phyloP scores from a whole-genome alignment of 2,329 filamentous ascomycete genomes.

The Grosmannia huntii region DNA sequence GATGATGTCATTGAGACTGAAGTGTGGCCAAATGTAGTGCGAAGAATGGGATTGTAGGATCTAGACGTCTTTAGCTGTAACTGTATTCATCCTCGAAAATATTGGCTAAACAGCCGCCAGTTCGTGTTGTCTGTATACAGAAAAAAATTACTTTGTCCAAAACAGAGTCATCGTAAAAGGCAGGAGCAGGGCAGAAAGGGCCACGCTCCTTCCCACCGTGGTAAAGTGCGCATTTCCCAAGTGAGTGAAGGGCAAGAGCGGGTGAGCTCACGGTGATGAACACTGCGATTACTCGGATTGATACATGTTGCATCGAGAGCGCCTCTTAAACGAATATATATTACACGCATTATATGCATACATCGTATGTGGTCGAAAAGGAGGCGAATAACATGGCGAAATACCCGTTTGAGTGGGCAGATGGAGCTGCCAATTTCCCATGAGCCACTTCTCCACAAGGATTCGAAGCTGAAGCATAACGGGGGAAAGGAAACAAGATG shows the following conservation, averaged over 20 bases:
- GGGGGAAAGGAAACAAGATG: background rate
- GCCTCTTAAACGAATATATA: background rate
- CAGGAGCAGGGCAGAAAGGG: background rate
- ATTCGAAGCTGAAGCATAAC: background rate
- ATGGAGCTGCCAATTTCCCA: conserved; percentile 11
- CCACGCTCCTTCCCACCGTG: background rate
- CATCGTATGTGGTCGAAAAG: background rate
- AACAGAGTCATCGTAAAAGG: background rate
- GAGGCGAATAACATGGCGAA: background rate
- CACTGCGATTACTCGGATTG: background rate
- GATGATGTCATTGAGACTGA: background rate
- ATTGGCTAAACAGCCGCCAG: no score
- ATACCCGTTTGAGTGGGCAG: background rate
- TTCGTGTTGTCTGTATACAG: no score
- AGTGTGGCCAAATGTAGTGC: background rate
- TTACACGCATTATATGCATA: background rate
- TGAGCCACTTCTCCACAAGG: conserved; percentile 6
- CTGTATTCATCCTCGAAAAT: background rate
- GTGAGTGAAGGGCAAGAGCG: background rate
- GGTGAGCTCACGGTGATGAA: background rate
- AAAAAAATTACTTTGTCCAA: no score
- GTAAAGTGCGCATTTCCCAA: background rate
- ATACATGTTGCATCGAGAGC: background rate
- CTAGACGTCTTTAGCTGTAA: background rate
- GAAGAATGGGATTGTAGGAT: background rate